Percentiles rank a stretch among this genome's conserved stretches.
Evolutionary conservation across 139 green algal genomes (phyloP).

Genomic region (Ettlia oleoabundans): DNA sequence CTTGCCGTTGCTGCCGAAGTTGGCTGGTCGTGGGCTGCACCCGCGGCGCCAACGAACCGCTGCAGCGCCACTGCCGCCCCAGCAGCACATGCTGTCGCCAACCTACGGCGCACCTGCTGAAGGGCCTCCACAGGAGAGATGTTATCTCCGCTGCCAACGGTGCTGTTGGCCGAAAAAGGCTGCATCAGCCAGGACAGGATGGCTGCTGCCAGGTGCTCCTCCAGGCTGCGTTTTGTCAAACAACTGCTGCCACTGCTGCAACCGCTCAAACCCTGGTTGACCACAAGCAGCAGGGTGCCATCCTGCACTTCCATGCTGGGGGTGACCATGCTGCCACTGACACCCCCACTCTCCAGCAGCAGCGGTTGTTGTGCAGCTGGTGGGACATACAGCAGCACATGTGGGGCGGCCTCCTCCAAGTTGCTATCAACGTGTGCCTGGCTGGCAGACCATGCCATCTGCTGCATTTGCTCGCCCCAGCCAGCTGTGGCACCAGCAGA

Average conservation of each 20-base stretch:
- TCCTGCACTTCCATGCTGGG: neutral
- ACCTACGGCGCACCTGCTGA: neutral
- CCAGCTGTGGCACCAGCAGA: neutral
- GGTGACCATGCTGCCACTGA: neutral
- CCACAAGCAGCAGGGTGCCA: conserved; percentile 9
- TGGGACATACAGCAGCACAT: neutral
- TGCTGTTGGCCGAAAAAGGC: neutral
- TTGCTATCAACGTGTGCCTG: neutral
- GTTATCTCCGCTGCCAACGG: neutral
- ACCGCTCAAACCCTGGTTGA: neutral
- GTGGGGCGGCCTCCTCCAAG: neutral
- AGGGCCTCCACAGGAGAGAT: neutral
- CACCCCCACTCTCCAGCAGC: neutral
- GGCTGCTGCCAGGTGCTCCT: neutral
- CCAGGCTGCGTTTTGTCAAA: neutral
- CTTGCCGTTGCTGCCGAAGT: neutral
- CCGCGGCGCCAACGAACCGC: neutral
- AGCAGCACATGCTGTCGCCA: neutral
- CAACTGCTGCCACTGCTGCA: neutral
- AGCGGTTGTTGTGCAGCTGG: neutral
- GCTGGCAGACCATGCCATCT: neutral
- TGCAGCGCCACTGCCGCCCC: neutral
- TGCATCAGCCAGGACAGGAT: conserved; percentile 18
- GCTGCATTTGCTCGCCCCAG: conserved; percentile 13
- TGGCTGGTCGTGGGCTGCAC: neutral